A percentile compares a stretch with the other conserved stretches of the same genome.
Conservation (phyloP, 176 grass and related monocot genomes). For the Hsuehochloa calcarea region DNA sequence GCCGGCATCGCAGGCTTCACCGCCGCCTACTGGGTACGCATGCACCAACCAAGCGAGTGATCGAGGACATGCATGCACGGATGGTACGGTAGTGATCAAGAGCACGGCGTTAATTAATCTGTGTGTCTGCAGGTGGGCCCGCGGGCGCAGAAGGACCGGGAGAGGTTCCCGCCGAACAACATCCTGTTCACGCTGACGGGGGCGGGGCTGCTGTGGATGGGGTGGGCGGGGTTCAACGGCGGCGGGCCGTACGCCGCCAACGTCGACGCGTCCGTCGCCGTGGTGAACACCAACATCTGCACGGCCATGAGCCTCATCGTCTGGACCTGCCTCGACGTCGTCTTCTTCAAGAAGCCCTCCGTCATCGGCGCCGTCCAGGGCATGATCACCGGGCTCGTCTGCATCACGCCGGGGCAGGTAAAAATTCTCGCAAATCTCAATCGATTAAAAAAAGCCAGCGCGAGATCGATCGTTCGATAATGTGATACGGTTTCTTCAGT, state of each 20-base stretch:
- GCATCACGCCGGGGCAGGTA: constrained; percentile 74
- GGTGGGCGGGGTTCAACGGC: constrained; percentile 95
- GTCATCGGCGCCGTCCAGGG: constrained; percentile 90
- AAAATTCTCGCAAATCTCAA: no score
- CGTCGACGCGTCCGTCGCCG: constrained; percentile 58
- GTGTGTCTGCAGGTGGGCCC: constrained; percentile 52
- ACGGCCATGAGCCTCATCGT: constrained; percentile 66
- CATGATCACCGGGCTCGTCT: constrained; percentile 92
- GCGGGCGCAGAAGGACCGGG: constrained; percentile 38
- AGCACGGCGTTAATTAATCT: not conserved
- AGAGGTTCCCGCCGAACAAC: constrained; percentile 85
- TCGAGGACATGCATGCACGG: not conserved
- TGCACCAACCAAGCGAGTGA: not conserved
- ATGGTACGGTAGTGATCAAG: not conserved
- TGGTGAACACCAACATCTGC: constrained; percentile 85
- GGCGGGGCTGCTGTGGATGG: constrained; percentile 80
- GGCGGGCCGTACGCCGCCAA: constrained; percentile 73
- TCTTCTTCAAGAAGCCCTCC: constrained; percentile 78
- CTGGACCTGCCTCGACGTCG: constrained; percentile 76
- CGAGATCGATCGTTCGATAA: no score
- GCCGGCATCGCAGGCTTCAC: constrained; percentile 63
- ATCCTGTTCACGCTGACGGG: constrained; percentile 69
- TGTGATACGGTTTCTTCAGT: no score
- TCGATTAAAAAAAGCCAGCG: no score
- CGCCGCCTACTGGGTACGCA: constrained; percentile 58